Base-by-base conservation (phyloP, 129 eudicot genomes). In the Saussurea involucrata region DNA sequence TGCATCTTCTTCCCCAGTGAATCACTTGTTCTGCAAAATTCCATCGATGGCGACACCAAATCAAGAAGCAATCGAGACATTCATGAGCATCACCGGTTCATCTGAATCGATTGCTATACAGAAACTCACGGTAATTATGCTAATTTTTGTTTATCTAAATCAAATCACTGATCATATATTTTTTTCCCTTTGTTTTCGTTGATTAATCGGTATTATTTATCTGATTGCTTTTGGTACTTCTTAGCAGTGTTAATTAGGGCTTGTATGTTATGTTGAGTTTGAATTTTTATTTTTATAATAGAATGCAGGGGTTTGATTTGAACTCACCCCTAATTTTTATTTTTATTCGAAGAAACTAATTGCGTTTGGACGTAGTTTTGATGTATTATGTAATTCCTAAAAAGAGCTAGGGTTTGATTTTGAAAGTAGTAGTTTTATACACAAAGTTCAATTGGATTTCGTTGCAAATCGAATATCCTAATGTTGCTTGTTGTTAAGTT, bases 1-100 rank as follows among this genome's bases (percentile, higher is more conserved):
- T 34, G 36, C 65, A 79, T 79, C 74, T 72, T 64, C 78, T 79
- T 63, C 73, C 28, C 60, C 40, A 78, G 66, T 79, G 40, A 63
- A 31, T 64, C 44, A 79, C 61, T 55, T 81, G 75, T 81, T 74
- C 75, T 73, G 32, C 65, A 73, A 55, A 77, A 77, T 74, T 71
- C 21, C 55, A 17, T 24, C 81, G 68, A 92, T 95, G 99, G 92
- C 90, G 83, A 88, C 88, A 75, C 92, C 92, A 46, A 80, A 88
- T 88, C 67, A 64, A 58, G 72, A 82, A 65, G 57, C 85, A 76
- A 81, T 81, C 75, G 73, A 81, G 8, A 81, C 85, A 22, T 81
- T 81, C 53, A 81, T 81, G 61, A 81, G 78, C 63, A 76, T 81
- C 73, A 81, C 85, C 73, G 81, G 85, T 76, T 64, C 85, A 69